A percentile compares a stretch with the other conserved stretches of the same genome.
Evolutionary conservation across 2,329 filamentous ascomycete genomes (phyloP).

Genomic region (Xylariaceae sp.): DNA sequence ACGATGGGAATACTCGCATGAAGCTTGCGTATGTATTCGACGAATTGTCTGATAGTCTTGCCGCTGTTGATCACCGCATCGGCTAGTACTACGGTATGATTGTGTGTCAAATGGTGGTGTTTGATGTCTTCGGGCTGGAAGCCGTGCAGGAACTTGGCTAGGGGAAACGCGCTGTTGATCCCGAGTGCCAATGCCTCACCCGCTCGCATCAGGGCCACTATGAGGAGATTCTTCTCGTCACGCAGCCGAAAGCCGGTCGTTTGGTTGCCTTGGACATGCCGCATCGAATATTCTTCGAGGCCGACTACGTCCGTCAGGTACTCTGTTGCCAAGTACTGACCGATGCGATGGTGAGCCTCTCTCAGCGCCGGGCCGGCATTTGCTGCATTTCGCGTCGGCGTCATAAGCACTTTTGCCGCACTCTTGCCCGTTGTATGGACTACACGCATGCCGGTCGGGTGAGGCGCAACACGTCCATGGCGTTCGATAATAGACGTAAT

Average conservation of each 20-base stretch:
- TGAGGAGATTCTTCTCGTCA: slow-evolving; percentile 52
- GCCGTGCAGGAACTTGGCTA: slow-evolving; percentile 37
- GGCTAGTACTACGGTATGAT: slow-evolving; percentile 53
- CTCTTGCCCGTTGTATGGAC: slow-evolving; percentile 49
- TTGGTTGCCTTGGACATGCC: slow-evolving; percentile 53
- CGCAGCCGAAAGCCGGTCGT: slow-evolving; percentile 50
- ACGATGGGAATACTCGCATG: slow-evolving; percentile 39
- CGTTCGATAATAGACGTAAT: slow-evolving; percentile 21
- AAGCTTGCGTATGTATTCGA: slow-evolving; percentile 48
- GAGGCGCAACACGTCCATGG: too few species aligned
- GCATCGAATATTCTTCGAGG: slow-evolving; percentile 50
- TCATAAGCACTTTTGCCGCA: slow-evolving; percentile 54
- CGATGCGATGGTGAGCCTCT: slow-evolving; percentile 51
- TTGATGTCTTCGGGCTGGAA: slow-evolving; percentile 44
- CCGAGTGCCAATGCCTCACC: slow-evolving; percentile 65
- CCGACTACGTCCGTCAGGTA: slow-evolving; percentile 52
- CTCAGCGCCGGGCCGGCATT: slow-evolving; percentile 50
- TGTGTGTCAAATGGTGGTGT: slow-evolving; percentile 43
- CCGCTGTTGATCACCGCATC: slow-evolving; percentile 66
- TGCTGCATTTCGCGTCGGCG: slow-evolving; percentile 54
- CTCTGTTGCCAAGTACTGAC: slow-evolving; percentile 56
- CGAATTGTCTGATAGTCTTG: slow-evolving; percentile 51
- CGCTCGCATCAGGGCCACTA: slow-evolving; percentile 65
- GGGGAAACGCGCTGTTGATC: slow-evolving; percentile 55
- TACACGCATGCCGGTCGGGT: slow-evolving; percentile 19